Percentiles rank a stretch among this genome's conserved stretches.
phyloP scores from a whole-genome alignment of 2,329 filamentous ascomycete species.

The Xylaria sp. region DNA sequence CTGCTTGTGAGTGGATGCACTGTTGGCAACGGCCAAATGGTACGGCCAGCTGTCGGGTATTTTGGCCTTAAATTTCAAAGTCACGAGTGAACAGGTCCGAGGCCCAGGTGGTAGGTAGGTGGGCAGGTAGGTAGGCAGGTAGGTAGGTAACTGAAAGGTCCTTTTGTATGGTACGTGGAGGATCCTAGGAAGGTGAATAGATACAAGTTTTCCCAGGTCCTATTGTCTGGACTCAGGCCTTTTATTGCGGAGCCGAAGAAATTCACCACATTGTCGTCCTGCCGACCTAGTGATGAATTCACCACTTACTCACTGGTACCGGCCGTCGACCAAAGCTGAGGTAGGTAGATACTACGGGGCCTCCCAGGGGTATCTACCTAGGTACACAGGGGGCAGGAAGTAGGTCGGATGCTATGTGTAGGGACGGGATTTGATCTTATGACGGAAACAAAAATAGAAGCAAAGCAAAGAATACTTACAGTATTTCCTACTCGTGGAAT shows the following conservation, averaged over 20 bases:
- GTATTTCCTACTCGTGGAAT: conserved; percentile 21
- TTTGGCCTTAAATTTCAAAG: neutral
- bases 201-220: too few species aligned
- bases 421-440: neutral
- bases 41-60: neutral
- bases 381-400: neutral
- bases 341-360: too few species aligned
- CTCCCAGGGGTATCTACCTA: too few species aligned
- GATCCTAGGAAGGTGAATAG: too few species aligned
- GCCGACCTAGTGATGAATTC: too few species aligned
- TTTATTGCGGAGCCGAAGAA: too few species aligned
- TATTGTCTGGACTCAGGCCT: too few species aligned
- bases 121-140: neutral
- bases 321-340: too few species aligned
- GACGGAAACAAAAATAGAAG: conserved; percentile 3
- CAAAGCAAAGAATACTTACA: conserved; percentile 27
- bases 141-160: neutral
- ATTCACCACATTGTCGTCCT: too few species aligned
- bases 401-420: neutral
- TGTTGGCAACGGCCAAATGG: neutral
- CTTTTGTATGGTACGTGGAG: too few species aligned
- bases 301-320: too few species aligned
- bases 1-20: neutral
- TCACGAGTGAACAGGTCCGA: neutral
- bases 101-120: neutral